Base-by-base conservation (phyloP, 306 rosid species). In the Cicer pinnatifidum region DNA sequence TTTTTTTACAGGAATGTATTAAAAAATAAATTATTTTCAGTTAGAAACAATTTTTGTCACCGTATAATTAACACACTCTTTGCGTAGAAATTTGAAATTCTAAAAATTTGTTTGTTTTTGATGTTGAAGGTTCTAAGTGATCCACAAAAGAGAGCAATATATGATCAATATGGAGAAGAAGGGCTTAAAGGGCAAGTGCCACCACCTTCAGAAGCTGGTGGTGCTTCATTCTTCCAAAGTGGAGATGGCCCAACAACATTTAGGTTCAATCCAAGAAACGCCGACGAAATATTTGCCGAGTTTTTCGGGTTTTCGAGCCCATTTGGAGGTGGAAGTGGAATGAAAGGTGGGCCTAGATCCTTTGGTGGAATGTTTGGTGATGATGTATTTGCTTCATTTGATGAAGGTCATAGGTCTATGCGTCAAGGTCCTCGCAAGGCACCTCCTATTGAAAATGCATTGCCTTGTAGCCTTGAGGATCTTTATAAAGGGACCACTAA, bases 151-250 rank as follows among this genome's bases (percentile, higher is more conserved):
- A 86, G 88, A 81, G 90, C 90, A 71, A 76, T 92, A 59, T 92
- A 92, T 80, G 98, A 90, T 84, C 96, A 85, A 48, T 92, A 90
- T 11, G 98, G 98, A 12, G 98, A 92, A 79, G 94, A 92, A 71
- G 97, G 97, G 4, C 89, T 92, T 1, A 90, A 92, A 78, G 98
- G 98, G 11, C 88, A 81, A 58, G 86, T 83, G 63, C 98, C 98
- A 45, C 88, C 96, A 0, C 90, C 96, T 11, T 7, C n/a, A 0
- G 92, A 77, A 73, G 88, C 88, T 9, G 86, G 86, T 52, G 98
- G 92, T 1, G 80, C 92, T 15, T 48, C 96, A 9, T 92, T 81
- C 83, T 92, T 92, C 87, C 94, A 80, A 46, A 73, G 79, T 19
- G 98, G 94, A 11, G 87, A 88, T 52, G 96, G 94, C 1, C 81